Percentiles rank a stretch among this genome's conserved stretches.
Conservation (phyloP, 2,329 filamentous ascomycete genomes). For the Colletotrichum limetticola region DNA sequence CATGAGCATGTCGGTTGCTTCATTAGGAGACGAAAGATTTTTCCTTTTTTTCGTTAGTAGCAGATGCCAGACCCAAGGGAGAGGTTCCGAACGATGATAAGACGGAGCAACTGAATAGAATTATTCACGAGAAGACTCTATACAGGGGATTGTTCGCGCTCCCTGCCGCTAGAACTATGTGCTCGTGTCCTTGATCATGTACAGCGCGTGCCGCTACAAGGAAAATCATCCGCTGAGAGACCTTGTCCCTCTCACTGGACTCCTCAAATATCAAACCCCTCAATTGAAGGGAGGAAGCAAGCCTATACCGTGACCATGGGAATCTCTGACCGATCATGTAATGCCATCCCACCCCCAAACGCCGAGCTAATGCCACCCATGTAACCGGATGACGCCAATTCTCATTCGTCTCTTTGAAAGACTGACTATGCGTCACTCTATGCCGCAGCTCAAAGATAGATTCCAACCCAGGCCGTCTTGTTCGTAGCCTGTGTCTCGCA, state of each 20-base stretch:
- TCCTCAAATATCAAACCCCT: background rate
- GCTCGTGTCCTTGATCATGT: background rate
- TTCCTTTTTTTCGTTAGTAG: background rate
- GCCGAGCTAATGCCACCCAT: constrained; percentile 33
- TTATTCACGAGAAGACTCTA: background rate
- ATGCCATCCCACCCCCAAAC: constrained; percentile 25
- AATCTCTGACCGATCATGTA: constrained; percentile 15
- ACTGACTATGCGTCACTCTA: constrained; percentile 47
- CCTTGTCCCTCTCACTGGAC: background rate
- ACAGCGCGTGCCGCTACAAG: background rate
- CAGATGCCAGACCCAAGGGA: background rate
- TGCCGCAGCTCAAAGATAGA: constrained; percentile 58
- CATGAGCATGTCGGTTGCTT: background rate
- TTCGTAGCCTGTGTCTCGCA: constrained; percentile 63
- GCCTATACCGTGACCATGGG: constrained; percentile 28
- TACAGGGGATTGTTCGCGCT: background rate
- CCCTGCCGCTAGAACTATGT: background rate
- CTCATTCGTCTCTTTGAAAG: constrained; percentile 47
- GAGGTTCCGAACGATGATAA: background rate
- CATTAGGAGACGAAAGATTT: background rate
- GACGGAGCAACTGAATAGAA: background rate
- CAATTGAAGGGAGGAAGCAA: constrained; percentile 6
- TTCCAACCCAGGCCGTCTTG: constrained; percentile 71
- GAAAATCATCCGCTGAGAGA: background rate
- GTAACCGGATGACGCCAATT: constrained; percentile 23